Evolutionary conservation across 139 green algal genomes (phyloP), one percentile per base, ranked within the genome.

Genomic region (Micractinium conductrix): DNA sequence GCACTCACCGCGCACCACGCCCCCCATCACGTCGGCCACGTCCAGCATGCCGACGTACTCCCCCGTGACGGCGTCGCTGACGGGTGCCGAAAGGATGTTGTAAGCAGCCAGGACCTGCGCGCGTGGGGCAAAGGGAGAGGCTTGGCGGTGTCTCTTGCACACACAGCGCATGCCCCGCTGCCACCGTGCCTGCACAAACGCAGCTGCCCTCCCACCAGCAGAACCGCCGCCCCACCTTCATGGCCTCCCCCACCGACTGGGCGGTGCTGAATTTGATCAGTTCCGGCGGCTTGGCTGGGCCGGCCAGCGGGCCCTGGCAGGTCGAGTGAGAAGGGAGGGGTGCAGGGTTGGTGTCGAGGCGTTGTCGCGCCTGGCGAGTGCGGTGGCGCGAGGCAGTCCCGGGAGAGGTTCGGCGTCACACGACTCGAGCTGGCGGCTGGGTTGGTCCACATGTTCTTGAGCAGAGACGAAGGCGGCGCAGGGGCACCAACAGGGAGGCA

Each of bases 11-110:
- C 33, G 21, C 37, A 88, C 30, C 65, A 88, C 62, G 24, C 62
- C 84, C 28, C 17, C 74, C 70, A 86, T 37, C 37, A 79, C 7
- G 67, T 88, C 78, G 19, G 28, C 69, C 16, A 81, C 85, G 22
- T 89, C 85, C 2, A 89, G 22, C 67, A 89, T 81, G 67, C 85
- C 85, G 22, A 83, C 75, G 38, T 89, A 89, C 53, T 88, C 85
- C 8, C 80, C 70, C 6, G 42, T 89, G 12, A 38, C 28, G 4
- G 69, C 50, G 22, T 89, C 85, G 78, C 65, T 83, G 7, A 85
- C 79, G 33, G 85, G 85, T 1, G 78, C 78, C 8, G 38, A 53
- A 19, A 89, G 85, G 50, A 89, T 79, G 79, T 78, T 81, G 81
- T 86, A 86, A 21, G 67, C 69, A 8, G 85, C 85, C n/a, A 89